Evolutionary conservation across 2,329 filamentous ascomycete genomes (phyloP), one percentile per base, ranked within the genome.

Genomic region (Hypoxylon sp.): DNA sequence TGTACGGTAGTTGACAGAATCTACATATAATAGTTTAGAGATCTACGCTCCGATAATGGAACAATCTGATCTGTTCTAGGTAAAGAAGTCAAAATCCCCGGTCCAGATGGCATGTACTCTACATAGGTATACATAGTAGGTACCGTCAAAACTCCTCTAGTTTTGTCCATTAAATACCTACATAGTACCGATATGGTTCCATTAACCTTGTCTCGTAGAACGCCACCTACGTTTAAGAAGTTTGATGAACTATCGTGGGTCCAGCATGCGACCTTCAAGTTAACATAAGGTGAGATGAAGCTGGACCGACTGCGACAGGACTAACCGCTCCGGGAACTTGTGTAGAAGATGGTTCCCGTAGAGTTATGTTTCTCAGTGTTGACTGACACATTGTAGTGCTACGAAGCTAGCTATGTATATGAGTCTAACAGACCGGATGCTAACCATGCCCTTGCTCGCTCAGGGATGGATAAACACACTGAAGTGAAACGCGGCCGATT

Each of bases 171-270:
- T 48, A 17, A 44, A 47, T 24, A 48, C 11, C 44, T 53, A 22
- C 24, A 31, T 31, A 31, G 29, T 42, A 42, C 14, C n/a, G n/a
- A n/a, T 42, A 63, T 50, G 11, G n/a, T 50, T n/a, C n/a, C n/a
- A n/a, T n/a, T 59, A 59, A 59, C 24, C 26, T 44, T 59, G 44
- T 59, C 13, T 48, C 19, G 44, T 48, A 57, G 59, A 51, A 46
- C 55, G 31, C 44, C 46, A 42, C 46, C 39, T 50, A 59, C 48
- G 48, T 63, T 62, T 42, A 33, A 6, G 39, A 24, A 37, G 11
- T 57, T 69, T 42, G 24, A 60, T 55, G 37, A 55, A n/a, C 4
- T 55, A 57, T n/a, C 44, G 54, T 62, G 59, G 53, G 17, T 39
- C 63, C 50, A 60, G 14, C 29, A 57, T 26, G 53, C 33, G 31